These are phyloP conservation scores for Boletus eberwhitei DNA, from an alignment of 768 basidiomycete species.

Conservation along the genomic window DNA sequence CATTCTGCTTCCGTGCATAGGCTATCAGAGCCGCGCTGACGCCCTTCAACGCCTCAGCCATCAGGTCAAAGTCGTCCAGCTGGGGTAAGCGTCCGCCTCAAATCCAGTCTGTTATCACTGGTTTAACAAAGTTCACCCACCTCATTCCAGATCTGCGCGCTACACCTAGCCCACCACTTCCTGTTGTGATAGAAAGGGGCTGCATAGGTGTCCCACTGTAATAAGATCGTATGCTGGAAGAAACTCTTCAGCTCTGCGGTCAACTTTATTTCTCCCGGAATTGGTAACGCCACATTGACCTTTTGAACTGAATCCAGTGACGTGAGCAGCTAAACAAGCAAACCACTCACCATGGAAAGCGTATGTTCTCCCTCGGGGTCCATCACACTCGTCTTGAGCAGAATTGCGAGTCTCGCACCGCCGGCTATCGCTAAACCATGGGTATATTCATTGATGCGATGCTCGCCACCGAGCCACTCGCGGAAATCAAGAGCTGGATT, in stretches of 20 bases:
- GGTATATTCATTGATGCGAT: not conserved
- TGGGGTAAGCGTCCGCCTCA: not conserved
- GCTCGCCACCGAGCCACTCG: not conserved
- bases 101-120: not conserved
- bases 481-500: not conserved
- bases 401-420: not conserved
- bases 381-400: not conserved
- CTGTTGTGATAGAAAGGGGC: not conserved
- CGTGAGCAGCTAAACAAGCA: no score
- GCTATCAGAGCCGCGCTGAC: not conserved
- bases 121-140: not conserved
- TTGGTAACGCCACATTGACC: not conserved
- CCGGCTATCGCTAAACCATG: not conserved
- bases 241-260: not conserved
- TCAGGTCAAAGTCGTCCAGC: not conserved
- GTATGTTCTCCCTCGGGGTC: not conserved
- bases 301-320: not conserved
- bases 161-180: not conserved
- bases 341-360: not conserved
- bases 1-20: not conserved
- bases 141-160: not conserved
- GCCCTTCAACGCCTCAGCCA: not conserved
- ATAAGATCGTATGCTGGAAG: not conserved
- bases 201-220: not conserved
- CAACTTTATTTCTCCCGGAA: not conserved